These are phyloP conservation scores for Hsuehochloa calcarea DNA, from an alignment of 176 grass and related monocot genomes.

Conservation along the genomic window DNA sequence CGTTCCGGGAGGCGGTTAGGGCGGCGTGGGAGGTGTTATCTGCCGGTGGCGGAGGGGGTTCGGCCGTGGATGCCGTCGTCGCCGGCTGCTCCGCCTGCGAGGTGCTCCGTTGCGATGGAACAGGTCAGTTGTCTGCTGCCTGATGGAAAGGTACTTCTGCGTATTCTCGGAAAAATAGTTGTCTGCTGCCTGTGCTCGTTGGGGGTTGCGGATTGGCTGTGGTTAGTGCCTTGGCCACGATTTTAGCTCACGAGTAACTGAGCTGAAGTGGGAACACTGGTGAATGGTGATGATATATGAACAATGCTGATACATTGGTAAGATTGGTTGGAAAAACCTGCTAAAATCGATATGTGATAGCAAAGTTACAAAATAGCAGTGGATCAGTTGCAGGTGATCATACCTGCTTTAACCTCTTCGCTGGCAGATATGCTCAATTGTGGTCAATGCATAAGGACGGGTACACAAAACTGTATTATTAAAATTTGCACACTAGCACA, in stretches of 20 bases:
- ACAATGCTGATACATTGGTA: not conserved
- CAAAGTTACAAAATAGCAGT: not conserved
- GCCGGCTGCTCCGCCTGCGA: constrained; percentile 81
- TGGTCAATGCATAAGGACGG: not conserved
- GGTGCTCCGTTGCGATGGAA: constrained; percentile 83
- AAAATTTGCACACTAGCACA: not conserved
- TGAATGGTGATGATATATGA: not conserved
- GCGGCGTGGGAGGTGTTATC: constrained; percentile 62
- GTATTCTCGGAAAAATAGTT: no score
- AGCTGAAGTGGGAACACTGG: not conserved
- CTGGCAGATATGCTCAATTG: not conserved
- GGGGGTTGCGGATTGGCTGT: not conserved
- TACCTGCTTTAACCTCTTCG: not conserved
- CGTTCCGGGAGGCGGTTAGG: constrained; percentile 66
- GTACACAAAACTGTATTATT: not conserved
- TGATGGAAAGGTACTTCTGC: no score
- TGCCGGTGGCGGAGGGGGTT: constrained; percentile 33
- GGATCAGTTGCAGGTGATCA: not conserved
- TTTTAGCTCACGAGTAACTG: not conserved
- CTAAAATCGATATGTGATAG: not conserved
- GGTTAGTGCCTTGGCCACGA: not conserved
- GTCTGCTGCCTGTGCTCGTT: not conserved
- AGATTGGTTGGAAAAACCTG: not conserved
- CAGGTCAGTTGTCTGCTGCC: constrained; percentile 38
- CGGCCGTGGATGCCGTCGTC: constrained; percentile 72